These are phyloP conservation scores for Adansonia madagascariensis DNA, from an alignment of 441 rosid genomes.

Conservation along the genomic window DNA sequence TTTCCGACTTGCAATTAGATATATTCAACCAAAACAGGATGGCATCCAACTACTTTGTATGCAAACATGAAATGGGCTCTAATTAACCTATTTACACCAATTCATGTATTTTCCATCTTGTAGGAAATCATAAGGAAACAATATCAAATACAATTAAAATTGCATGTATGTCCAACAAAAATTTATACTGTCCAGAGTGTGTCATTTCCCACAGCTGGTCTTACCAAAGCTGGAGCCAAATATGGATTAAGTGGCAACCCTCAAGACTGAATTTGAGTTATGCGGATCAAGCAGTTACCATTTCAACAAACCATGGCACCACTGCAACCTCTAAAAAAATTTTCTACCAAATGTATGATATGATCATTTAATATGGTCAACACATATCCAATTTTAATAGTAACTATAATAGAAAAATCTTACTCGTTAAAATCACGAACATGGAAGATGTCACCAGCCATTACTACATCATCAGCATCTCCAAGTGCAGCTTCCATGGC, in stretches of 20 bases:
- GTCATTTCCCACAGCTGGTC: not conserved
- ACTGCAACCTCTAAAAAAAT: slow-evolving; percentile 16
- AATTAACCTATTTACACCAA: not conserved
- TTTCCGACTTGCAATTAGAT: slow-evolving; percentile 10
- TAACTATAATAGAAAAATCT: slow-evolving; percentile 32
- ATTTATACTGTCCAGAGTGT: not conserved
- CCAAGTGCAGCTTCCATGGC: slow-evolving; percentile 67
- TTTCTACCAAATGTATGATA: slow-evolving; percentile 1
- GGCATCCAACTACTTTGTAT: not conserved
- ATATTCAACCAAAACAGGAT: not conserved
- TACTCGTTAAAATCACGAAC: slow-evolving; percentile 85
- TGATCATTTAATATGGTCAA: slow-evolving; percentile 11
- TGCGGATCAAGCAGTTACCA: not conserved
- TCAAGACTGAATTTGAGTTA: not conserved
- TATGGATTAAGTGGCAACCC: slow-evolving; percentile 3
- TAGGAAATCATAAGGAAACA: not conserved
- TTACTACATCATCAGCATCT: slow-evolving; percentile 42
- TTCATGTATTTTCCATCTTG: not conserved
- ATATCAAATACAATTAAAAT: not conserved
- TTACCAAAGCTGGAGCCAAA: not conserved
- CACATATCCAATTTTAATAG: not conserved
- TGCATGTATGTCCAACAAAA: not conserved
- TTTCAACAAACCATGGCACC: slow-evolving; percentile 12
- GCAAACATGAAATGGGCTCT: slow-evolving; percentile 9
- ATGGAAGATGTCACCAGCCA: slow-evolving; percentile 43